A percentile compares a stretch with the other conserved stretches of the same genome.
Evolutionary conservation across 2,329 filamentous ascomycete genomes (phyloP).

Genomic region (Fusarium sp.): DNA sequence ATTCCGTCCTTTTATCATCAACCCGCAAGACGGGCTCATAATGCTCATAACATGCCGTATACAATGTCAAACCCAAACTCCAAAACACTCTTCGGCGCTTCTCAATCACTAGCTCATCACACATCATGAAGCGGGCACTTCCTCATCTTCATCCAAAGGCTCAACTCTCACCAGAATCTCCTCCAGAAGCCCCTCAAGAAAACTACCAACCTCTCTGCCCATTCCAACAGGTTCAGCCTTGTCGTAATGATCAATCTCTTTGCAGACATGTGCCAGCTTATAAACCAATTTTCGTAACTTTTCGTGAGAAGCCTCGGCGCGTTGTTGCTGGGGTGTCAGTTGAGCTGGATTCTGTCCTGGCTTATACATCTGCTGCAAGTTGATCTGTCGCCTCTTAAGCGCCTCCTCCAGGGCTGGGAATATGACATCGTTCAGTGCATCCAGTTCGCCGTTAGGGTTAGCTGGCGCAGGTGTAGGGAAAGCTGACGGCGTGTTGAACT

Average conservation of each 20-base stretch:
- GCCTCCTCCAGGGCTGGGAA: constrained; percentile 93
- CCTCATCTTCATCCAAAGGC: constrained; percentile 79
- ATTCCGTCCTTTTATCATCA: constrained; percentile 18
- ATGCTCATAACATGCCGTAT: constrained; percentile 27
- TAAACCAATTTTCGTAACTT: constrained; percentile 82
- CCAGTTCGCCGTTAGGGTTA: constrained; percentile 75
- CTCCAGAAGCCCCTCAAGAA: constrained; percentile 91
- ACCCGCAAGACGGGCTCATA: constrained; percentile 7
- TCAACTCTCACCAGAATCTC: constrained; percentile 94
- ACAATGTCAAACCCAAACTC: constrained; percentile 32
- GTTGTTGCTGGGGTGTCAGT: constrained; percentile 71
- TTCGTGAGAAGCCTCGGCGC: constrained; percentile 79
- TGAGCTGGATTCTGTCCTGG: constrained; percentile 50
- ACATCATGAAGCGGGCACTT: constrained; percentile 27
- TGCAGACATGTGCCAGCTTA: constrained; percentile 84
- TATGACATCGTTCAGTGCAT: constrained; percentile 89
- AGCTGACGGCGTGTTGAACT: constrained; percentile 53
- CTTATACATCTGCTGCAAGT: constrained; percentile 63
- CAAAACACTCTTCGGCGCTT: constrained; percentile 12
- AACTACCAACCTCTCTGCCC: constrained; percentile 88
- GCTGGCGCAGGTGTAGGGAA: constrained; percentile 67
- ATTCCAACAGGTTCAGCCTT: constrained; percentile 89
- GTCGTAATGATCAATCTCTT: constrained; percentile 90
- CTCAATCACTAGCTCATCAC: neutral
- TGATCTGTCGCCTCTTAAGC: constrained; percentile 78